Evolutionary conservation across 1,284 basidiomycete genomes (phyloP), one percentile per base, ranked within the genome.

Genomic region (Ustilago crameri): DNA sequence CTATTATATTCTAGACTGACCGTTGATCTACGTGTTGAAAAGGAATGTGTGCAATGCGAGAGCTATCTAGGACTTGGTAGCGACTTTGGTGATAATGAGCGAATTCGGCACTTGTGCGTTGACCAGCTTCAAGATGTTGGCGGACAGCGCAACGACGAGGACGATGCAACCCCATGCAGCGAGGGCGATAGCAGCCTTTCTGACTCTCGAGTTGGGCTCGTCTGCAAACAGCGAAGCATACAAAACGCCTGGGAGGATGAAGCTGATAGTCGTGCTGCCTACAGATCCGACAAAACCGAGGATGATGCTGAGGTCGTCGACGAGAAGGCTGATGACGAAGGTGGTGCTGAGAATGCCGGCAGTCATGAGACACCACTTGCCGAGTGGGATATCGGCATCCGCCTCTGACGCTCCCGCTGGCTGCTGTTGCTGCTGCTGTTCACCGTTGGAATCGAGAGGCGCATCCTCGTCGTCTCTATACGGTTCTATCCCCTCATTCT

Each of bases 221-320:
- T 75, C 67, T 10, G 26, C 30, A 45, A 75, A 70, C 51, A 56
- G 56, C n/a, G 58, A 72, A 40, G 53, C 44, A 54, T 75, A 82
- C 17, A 76, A 57, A 5, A 80, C 54, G 3, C 94, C 93, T 0
- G 96, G 95, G 5, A 98, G 52, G 53, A 98, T 98, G 84, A 98
- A 98, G 9, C 93, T 95, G 74, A 99, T 95, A 34, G 86, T 97
- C 15, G 95, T 98, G 18, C 92, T 95, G 17, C 96, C 96, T 0
- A 95, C 96, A 10, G 93, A 91, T 8, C 96, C 96, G 24, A 99
- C 96, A 81, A 98, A 96, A 5, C 94, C 93, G 30, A 83, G 75
- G 48, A 82, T 75, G 40, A 83, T 55, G n/a, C 75, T 78, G 17
- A 83, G 71, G 51, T 83, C 80, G 37, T 80, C 76, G 27, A 82